Percentiles rank a stretch among this genome's conserved stretches.
phyloP scores from a whole-genome alignment of 768 basidiomycete species.

The Tulasnella calospora region DNA sequence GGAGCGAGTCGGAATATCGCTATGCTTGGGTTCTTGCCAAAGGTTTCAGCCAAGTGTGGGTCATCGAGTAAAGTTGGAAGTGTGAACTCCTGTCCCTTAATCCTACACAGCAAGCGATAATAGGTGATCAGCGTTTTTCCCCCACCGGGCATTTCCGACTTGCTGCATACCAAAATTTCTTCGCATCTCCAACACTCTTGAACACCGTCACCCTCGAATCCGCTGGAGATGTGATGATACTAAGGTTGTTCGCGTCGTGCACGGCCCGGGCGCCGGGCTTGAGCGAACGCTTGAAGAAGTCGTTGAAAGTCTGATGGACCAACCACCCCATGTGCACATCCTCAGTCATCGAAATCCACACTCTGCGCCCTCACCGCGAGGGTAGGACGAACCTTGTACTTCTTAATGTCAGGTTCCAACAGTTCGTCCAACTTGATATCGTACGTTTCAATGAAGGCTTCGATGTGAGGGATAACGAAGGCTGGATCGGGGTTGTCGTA shows the following conservation, averaged over 20 bases:
- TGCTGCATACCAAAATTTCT: conserved; percentile 57
- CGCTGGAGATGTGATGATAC: conserved; percentile 58
- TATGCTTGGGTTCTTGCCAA: conserved; percentile 37
- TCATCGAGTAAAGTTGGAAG: conserved; percentile 55
- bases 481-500: conserved; percentile 25
- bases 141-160: neutral
- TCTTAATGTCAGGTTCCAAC: conserved; percentile 53
- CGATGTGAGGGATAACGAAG: conserved; percentile 25
- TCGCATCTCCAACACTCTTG: conserved; percentile 51
- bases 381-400: conserved; percentile 42
- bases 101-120: conserved; percentile 40
- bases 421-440: conserved; percentile 55
- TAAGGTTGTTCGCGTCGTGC: conserved; percentile 48
- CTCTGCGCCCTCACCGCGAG: neutral
- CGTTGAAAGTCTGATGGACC: conserved; percentile 57
- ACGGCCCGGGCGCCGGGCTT: conserved; percentile 58
- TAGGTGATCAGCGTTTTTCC: neutral
- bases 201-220: conserved; percentile 74
- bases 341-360: neutral
- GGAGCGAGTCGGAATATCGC: conserved; percentile 75
- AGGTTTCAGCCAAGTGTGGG: conserved; percentile 42
- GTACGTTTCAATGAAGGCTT: conserved; percentile 51
- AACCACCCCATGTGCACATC: too few species aligned
- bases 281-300: conserved; percentile 68
- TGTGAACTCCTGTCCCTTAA: conserved; percentile 70